Evolutionary conservation across 129 eudicot species (phyloP), one percentile per base, ranked within the genome.

Genomic region (Ambrosia artemisiifolia): DNA sequence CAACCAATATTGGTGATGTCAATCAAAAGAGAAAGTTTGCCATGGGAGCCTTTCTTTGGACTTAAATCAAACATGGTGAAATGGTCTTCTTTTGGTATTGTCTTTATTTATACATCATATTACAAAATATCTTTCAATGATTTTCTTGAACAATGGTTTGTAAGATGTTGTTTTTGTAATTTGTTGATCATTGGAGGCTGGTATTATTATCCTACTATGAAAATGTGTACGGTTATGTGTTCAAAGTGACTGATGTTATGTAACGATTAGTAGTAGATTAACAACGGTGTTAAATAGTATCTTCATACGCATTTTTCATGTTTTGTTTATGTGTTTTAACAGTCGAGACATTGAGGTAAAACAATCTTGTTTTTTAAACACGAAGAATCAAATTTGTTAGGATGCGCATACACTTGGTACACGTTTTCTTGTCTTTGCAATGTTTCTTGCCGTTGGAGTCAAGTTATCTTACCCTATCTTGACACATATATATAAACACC

Each of bases 31-130:
- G 92, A 56, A 87, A 79, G 69, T 87, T 79, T 33, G 92, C 89
- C 70, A 84, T 79, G 67, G 89, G 92, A 30, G 89, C 92, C 30
- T 87, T 87, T 71, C 82, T 87, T 48, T 87, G 89, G 89, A 69
- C 77, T 43, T 63, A 61, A 61, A 73, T 48, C 73, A 67, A 50
- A 7, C 48, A 6, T 20, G 7, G 2, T 40, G 44, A 64, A 17
- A 64, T 4, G 43, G 44, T 24, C 20, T 42, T 65, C 35, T 20
- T 43, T 65, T 9, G 12, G 32, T 43, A 65, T 46, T 62, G 6
- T 13, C 13, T 24, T 38, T 38, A 38, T 38, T 6, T 24, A 24
- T 1, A 24, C 28, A 24, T 24, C 28, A 24, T 24, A 24, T 24
- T 24, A 24, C 28, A 24, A 24, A 24, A 24, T 9, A 38, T 56